phyloP scores from a whole-genome alignment of 176 grass and related monocot genomes.

The Avena eriantha region DNA sequence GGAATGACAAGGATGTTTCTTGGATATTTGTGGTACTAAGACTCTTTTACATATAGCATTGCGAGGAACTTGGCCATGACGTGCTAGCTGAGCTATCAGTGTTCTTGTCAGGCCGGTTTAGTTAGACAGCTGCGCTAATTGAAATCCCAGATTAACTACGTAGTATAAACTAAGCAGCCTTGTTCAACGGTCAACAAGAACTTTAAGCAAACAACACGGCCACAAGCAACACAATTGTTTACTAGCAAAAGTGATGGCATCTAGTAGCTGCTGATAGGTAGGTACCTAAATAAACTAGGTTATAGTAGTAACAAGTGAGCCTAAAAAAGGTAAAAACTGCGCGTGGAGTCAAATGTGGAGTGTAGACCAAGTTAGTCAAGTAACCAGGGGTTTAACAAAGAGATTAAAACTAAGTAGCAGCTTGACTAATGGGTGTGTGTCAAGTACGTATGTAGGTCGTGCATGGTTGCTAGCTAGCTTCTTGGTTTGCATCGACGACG shows the following conservation, averaged over 20 bases:
- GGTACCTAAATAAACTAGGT: background rate
- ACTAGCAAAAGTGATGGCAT: constrained; percentile 38
- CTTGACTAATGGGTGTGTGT: constrained; percentile 33
- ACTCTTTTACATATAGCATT: constrained; percentile 12
- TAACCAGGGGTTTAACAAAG: constrained; percentile 24
- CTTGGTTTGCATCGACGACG: constrained; percentile 39
- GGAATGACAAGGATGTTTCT: constrained; percentile 40
- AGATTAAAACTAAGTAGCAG: constrained; percentile 11
- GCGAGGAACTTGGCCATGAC: constrained; percentile 28
- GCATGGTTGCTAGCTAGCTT: background rate
- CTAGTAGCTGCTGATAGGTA: background rate
- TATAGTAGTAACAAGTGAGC: constrained; percentile 16
- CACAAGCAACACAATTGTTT: constrained; percentile 41
- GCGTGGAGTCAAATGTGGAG: constrained; percentile 37
- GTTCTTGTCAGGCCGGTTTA: constrained; percentile 16
- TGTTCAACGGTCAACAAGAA: constrained; percentile 55
- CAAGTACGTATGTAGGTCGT: background rate
- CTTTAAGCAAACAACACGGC: constrained; percentile 45
- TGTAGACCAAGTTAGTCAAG: constrained; percentile 39
- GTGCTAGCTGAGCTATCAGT: constrained; percentile 27
- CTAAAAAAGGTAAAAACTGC: constrained; percentile 33
- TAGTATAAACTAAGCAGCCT: background rate
- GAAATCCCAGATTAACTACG: background rate
- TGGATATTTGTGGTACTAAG: background rate
- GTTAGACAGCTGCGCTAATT: constrained; percentile 27